phyloP scores from a whole-genome alignment of 306 rosid genomes.

The Luffa acutangula region DNA sequence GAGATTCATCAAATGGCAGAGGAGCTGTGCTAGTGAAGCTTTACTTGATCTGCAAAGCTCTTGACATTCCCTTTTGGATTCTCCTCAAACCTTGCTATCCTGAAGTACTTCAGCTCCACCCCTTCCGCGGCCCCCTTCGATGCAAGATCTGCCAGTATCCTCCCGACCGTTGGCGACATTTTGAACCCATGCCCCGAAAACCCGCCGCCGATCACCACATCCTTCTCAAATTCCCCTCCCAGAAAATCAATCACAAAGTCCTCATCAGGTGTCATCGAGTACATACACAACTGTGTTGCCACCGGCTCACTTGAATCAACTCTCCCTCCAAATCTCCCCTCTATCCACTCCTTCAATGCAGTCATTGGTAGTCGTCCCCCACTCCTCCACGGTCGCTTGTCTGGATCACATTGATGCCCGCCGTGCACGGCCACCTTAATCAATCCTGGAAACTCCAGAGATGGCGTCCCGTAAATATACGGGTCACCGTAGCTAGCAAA shows the following conservation, averaged over 20 bases:
- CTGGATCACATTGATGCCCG: conserved; percentile 62
- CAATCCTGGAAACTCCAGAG: conserved; percentile 76
- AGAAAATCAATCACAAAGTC: conserved; percentile 74
- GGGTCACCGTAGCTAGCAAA: conserved; percentile 34
- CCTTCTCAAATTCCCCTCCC: conserved; percentile 62
- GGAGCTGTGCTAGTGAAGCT: background rate
- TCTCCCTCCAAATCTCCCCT: conserved; percentile 28
- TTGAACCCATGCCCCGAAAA: conserved; percentile 96
- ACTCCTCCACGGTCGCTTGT: conserved; percentile 60
- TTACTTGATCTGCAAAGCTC: conserved; percentile 11
- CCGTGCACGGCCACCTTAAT: conserved; percentile 61
- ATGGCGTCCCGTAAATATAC: conserved; percentile 57
- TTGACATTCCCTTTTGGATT: conserved; percentile 36
- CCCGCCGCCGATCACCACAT: conserved; percentile 73
- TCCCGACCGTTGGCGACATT: conserved; percentile 73
- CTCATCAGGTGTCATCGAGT: conserved; percentile 69
- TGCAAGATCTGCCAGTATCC: conserved; percentile 49
- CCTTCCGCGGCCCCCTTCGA: conserved; percentile 40
- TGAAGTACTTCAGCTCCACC: conserved; percentile 48
- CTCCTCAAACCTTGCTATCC: conserved; percentile 39
- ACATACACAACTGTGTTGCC: conserved; percentile 62
- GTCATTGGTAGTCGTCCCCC: conserved; percentile 14
- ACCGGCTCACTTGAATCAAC: conserved; percentile 52
- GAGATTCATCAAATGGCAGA: background rate
- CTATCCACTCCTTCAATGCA: conserved; percentile 46